Evolutionary conservation across 495 filamentous ascomycete species (phyloP).

Genomic region (Beverwykella pulmonaria): DNA sequence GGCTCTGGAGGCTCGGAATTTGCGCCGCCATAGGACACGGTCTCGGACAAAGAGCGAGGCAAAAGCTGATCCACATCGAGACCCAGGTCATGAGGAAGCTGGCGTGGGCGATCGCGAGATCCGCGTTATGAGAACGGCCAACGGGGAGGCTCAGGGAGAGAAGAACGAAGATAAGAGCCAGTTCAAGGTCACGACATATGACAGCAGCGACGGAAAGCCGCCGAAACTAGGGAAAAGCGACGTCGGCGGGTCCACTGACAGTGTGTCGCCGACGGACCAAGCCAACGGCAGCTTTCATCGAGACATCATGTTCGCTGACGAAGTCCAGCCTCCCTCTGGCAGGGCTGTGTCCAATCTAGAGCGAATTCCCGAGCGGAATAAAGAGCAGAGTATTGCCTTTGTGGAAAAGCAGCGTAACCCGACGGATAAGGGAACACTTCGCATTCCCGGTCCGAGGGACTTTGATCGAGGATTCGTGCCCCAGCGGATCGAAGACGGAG

Average conservation of each 20-base stretch:
- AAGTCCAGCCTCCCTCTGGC: conserved; percentile 47
- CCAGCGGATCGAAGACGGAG: conserved; percentile 52
- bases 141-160: conserved; percentile 50
- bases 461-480: conserved; percentile 79
- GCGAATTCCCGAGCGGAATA: conserved; percentile 57
- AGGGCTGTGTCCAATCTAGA: conserved; percentile 34
- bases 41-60: conserved; percentile 59
- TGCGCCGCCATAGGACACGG: conserved; percentile 60
- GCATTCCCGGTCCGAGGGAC: conserved; percentile 85
- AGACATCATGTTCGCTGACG: conserved; percentile 66
- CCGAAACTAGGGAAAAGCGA: conserved; percentile 39
- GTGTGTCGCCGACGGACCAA: neutral
- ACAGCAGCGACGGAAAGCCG: conserved; percentile 36
- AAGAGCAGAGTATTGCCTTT: conserved; percentile 83
- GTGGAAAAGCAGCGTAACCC: conserved; percentile 79
- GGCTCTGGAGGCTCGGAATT: conserved; percentile 59
- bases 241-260: neutral
- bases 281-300: conserved; percentile 32
- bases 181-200: conserved; percentile 11
- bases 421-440: conserved; percentile 69
- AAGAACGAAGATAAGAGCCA: conserved; percentile 46
- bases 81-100: conserved; percentile 57
- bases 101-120: conserved; percentile 76
- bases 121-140: conserved; percentile 65
- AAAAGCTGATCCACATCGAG: conserved; percentile 43